Conservation (phyloP, 306 rosid species). For the Rosa lucieae region DNA sequence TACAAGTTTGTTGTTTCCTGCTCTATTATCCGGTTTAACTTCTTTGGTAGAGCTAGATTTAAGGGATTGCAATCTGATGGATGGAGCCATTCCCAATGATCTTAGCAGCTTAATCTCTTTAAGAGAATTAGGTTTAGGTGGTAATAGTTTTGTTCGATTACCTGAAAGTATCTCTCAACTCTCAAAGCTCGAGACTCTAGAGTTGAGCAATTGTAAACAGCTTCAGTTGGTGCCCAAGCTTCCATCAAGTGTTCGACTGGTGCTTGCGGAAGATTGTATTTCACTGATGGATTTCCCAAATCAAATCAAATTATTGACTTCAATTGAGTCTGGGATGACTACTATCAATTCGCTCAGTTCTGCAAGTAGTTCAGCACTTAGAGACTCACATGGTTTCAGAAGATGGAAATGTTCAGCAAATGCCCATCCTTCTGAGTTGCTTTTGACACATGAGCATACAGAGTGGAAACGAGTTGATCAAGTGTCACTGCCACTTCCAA, state of each 20-base stretch:
- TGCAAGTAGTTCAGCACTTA: background rate
- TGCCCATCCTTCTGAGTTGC: too few species aligned
- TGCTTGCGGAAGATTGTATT: slow-evolving; percentile 5
- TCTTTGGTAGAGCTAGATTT: background rate
- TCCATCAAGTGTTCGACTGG: background rate
- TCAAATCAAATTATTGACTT: background rate
- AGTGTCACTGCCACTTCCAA: background rate
- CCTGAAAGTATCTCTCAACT: background rate
- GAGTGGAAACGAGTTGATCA: background rate
- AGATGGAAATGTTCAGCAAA: too few species aligned
- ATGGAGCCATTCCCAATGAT: background rate
- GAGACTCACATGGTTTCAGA: too few species aligned
- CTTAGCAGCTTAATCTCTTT: background rate
- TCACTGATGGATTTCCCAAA: too few species aligned
- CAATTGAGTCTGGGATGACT: background rate
- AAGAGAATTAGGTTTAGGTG: background rate
- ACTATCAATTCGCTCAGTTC: background rate
- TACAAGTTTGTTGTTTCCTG: background rate
- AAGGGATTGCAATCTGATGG: slow-evolving; percentile 18
- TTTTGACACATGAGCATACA: background rate
- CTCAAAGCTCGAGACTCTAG: background rate
- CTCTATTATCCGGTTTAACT: background rate
- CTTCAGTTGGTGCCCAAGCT: background rate
- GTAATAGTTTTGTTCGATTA: background rate
- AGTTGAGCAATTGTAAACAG: background rate